A percentile compares a stretch with the other conserved stretches of the same genome.
phyloP scores from a whole-genome alignment of 495 filamentous ascomycete genomes.

The Aspergillus indologenus region DNA sequence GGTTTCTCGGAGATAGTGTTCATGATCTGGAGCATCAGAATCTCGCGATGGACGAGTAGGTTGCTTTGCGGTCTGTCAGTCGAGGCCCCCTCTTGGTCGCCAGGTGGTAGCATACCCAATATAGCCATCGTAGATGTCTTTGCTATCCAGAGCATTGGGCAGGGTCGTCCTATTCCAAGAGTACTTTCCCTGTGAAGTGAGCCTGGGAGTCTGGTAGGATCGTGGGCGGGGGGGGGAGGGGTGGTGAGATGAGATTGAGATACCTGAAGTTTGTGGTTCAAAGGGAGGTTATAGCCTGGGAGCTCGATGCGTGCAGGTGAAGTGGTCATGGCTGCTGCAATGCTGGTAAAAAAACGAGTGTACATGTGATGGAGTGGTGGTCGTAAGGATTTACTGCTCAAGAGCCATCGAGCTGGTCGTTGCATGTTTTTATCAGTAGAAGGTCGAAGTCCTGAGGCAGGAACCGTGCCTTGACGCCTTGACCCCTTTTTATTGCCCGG shows the following conservation, averaged over 20 bases:
- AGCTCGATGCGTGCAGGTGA: background rate
- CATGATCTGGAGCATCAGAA: conserved; percentile 2
- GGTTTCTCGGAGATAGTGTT: conserved; percentile 3
- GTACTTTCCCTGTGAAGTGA: background rate
- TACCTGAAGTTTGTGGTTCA: background rate
- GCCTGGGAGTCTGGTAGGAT: too few relatives aligned
- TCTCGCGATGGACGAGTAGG: background rate
- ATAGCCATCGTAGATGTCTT: background rate
- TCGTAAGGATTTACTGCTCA: too few relatives aligned
- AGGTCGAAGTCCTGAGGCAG: background rate
- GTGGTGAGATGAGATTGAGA: background rate
- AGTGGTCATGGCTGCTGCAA: background rate
- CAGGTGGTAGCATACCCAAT: background rate
- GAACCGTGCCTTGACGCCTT: background rate
- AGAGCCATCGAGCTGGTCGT: background rate
- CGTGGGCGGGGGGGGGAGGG: too few relatives aligned
- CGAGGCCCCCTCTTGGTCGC: background rate
- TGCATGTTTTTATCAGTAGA: background rate
- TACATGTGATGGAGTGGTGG: background rate
- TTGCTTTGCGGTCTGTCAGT: background rate
- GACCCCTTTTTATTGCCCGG: background rate
- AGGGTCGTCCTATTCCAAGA: background rate
- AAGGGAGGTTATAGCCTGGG: background rate
- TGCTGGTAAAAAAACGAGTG: too few relatives aligned
- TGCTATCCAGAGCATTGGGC: background rate